Base-by-base conservation (phyloP, 352 stramenopile genomes). In the Phytopythium chamaehyphon region DNA sequence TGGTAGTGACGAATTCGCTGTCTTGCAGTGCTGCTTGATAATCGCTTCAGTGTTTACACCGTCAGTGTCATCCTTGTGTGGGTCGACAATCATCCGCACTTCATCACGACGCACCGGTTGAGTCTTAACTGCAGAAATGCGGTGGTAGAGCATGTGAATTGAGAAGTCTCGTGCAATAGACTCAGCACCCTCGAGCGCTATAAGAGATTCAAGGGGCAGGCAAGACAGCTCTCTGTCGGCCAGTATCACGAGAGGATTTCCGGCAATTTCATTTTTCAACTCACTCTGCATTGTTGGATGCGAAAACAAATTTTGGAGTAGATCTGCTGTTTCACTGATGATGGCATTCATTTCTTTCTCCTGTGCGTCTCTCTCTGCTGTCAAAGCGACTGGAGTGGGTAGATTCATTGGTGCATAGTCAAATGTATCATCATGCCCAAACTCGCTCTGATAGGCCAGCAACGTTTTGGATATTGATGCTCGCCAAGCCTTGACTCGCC, bases 121-220 rank as follows among this genome's bases (percentile, higher is more conserved):
- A n/a, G 66, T 62, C 55, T 85, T 88, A 31, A 80, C 54, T 15
- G 65, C 57, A 22, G 66, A 51, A 8, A 87, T 44, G 0, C 83
- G 62, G 21, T 86, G 73, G 33, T 80, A 61, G 4, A 90, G 54
- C 37, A 90, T 69, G 39, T 93, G 80, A 47, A 91, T 69, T 3
- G 80, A 90, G 40, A 90, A 77, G 15, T 93, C 83, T 1, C 80
- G 72, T 3, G 73, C 57, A 19, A 88, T 82, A 0, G 64, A 70
- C 12, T 87, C 76, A 0, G 67, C 73, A 11, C 68, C 58, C 12
- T 76, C 66, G 3, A 88, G 48, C 11, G 53, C 55, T 3, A 71
- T 61, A 9, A 90, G 21, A 10, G 73, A 66, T 47, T 88, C 79
- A 7, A 90, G 57, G 0, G 83, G 83, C 2, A 93, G 40, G 8